These are phyloP conservation scores for Knufia fluminis DNA, from an alignment of 2,329 filamentous ascomycete species.

Conservation along the genomic window DNA sequence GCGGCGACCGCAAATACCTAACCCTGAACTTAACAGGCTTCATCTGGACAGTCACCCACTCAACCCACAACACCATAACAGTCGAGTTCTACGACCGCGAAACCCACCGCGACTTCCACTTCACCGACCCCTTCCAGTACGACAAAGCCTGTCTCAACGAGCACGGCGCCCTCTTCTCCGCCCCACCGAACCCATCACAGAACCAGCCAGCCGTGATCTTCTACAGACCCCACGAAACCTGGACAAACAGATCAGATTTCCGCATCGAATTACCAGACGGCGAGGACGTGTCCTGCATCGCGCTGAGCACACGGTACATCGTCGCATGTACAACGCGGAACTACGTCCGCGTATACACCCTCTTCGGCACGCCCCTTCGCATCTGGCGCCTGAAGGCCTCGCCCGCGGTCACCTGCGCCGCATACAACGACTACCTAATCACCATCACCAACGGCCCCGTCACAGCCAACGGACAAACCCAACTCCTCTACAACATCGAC, in stretches of 20 bases:
- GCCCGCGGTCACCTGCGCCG: conserved; percentile 84
- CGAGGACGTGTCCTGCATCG: conserved; percentile 81
- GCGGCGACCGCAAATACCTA: conserved; percentile 84
- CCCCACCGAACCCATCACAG: conserved; percentile 40
- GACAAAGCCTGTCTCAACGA: conserved; percentile 84
- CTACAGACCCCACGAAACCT: conserved; percentile 93
- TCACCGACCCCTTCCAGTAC: conserved; percentile 90
- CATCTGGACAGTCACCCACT: conserved; percentile 95
- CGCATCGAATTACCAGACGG: conserved; percentile 74
- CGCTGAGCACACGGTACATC: conserved; percentile 81
- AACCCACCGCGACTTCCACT: conserved; percentile 87
- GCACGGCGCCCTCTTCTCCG: conserved; percentile 22
- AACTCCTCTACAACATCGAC: conserved; percentile 82
- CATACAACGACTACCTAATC: conserved; percentile 92
- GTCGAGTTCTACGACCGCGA: conserved; percentile 97
- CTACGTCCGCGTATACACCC: conserved; percentile 85
- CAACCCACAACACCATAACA: conserved; percentile 84
- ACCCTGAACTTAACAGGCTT: conserved; percentile 90
- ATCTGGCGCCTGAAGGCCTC: conserved; percentile 87
- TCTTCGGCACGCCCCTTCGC: conserved; percentile 81
- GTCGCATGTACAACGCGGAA: conserved; percentile 78
- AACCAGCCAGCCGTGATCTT: conserved; percentile 70
- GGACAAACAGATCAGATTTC: conserved; percentile 88
- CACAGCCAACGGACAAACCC: conserved; percentile 64
- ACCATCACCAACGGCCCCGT: conserved; percentile 89